These are phyloP conservation scores for Coffea canephora DNA, from an alignment of 257 asterid species.

Conservation along the genomic window DNA sequence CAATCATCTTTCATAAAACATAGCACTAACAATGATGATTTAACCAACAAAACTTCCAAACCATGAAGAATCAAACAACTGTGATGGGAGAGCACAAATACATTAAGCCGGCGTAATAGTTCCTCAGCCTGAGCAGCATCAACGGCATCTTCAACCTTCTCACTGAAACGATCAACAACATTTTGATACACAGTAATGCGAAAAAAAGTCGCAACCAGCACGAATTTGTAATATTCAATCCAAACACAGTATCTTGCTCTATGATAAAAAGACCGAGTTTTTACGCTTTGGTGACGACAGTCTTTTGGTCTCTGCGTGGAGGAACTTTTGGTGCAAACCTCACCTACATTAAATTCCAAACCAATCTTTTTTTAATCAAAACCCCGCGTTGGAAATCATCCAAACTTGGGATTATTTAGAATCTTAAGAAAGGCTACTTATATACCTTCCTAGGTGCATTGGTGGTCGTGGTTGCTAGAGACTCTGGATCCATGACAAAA, in stretches of 20 bases:
- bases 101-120: slow-evolving; percentile 59
- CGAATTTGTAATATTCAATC: neutral
- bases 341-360: slow-evolving; percentile 36
- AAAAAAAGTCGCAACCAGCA: neutral
- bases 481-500: slow-evolving; percentile 38
- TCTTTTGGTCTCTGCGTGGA: slow-evolving; percentile 54
- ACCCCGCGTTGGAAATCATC: neutral
- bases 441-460: slow-evolving; percentile 40
- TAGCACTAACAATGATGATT: slow-evolving; percentile 3
- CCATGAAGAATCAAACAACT: slow-evolving; percentile 2
- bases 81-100: slow-evolving; percentile 19
- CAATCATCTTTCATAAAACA: slow-evolving; percentile 1
- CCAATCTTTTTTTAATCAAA: too few relatives aligned
- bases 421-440: too few relatives aligned
- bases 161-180: slow-evolving; percentile 42
- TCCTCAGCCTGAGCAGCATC: slow-evolving; percentile 64
- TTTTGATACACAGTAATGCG: neutral
- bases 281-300: slow-evolving; percentile 62
- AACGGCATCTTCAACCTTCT: slow-evolving; percentile 50
- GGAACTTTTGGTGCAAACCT: slow-evolving; percentile 79
- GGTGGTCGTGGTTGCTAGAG: slow-evolving; percentile 11
- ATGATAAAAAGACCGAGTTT: slow-evolving; percentile 11
- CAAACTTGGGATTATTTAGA: neutral
- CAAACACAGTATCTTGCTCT: neutral
- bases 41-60: neutral